Evolutionary conservation across 352 stramenopile species (phyloP).

Genomic region (Globisporangium emineosum): DNA sequence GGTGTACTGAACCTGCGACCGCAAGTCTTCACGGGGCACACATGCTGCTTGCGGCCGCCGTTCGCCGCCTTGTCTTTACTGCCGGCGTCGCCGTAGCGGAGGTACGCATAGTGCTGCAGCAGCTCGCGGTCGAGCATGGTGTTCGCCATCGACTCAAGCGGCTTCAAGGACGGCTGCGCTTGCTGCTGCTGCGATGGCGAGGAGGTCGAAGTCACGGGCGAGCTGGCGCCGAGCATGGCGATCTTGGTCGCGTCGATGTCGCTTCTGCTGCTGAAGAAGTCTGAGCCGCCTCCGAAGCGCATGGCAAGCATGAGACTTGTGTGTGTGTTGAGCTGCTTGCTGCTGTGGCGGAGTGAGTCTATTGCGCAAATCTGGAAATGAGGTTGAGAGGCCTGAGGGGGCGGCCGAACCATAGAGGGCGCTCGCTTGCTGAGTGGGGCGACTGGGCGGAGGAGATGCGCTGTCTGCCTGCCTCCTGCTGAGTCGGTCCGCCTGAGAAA

Average conservation of each 20-base stretch:
- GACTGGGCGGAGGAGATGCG: background rate
- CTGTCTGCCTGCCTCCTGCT: background rate
- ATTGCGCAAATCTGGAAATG: constrained; percentile 10
- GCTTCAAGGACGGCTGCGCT: background rate
- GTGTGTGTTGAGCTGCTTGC: background rate
- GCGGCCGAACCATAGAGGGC: background rate
- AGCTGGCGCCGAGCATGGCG: constrained; percentile 9
- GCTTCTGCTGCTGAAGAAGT: background rate
- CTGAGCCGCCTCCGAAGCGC: background rate
- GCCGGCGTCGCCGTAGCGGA: constrained; percentile 13
- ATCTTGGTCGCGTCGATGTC: constrained; percentile 8
- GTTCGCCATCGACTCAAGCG: background rate
- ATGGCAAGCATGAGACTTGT: background rate
- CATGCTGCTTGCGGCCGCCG: constrained; percentile 32
- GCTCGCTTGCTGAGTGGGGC: background rate
- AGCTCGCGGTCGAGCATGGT: constrained; percentile 16
- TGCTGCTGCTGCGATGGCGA: background rate
- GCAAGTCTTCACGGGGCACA: constrained; percentile 48
- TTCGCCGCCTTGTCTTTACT: constrained; percentile 1
- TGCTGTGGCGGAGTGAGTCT: background rate
- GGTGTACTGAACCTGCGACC: constrained; percentile 50
- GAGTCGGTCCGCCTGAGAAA: constrained; percentile 16
- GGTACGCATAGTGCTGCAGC: constrained; percentile 21
- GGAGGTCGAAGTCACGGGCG: background rate
- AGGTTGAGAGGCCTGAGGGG: too few relatives aligned